Evolutionary conservation across 495 filamentous ascomycete species (phyloP), one percentile per base, ranked within the genome.

Genomic region (Hypoxylon intermedium): DNA sequence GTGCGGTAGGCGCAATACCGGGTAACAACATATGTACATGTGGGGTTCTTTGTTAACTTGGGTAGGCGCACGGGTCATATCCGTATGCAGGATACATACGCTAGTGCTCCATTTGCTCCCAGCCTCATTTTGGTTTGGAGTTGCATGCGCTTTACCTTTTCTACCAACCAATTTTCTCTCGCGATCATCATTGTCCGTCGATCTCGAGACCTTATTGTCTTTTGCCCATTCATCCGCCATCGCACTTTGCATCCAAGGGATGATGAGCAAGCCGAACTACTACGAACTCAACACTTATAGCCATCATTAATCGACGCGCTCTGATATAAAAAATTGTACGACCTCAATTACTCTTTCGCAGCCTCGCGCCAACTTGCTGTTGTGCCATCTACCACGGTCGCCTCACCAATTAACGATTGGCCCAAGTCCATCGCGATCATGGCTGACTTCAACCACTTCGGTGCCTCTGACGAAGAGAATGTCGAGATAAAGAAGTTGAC

Each of bases 391-490:
- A 47, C 49, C 26, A 19, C 30, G 28, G 24, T 45, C 58, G 33
- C 53, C 28, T 42, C 53, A n/a, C 31, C 16, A 16, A 36, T 53
- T 34, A 20, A 58, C 48, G n/a, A 43, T 26, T 42, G 43, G 19
- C 16, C 3, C 15, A 36, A 57, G 43, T 43, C 43, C 13, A 15
- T 21, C 24, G 11, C 26, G 11, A 19, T 19, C n/a, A 80, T 82
- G 78, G 71, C 71, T 37, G 79, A 82, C 57, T 77, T 76, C 60
- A 72, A 63, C 18, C 67, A 89, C 67, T 93, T 85, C 70, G 88
- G 87, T 49, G 86, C 88, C 55, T 86, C 87, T 4, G 91, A 94
- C 20, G 91, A 96, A 74, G 90, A 94, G 73, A 92, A 91, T 69
- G 84, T 83, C 41, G 91, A 96, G 79, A 82, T 96, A 57, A 87